Base-by-base conservation (phyloP, 805 yeast species). In the Candida coleopterorum region DNA sequence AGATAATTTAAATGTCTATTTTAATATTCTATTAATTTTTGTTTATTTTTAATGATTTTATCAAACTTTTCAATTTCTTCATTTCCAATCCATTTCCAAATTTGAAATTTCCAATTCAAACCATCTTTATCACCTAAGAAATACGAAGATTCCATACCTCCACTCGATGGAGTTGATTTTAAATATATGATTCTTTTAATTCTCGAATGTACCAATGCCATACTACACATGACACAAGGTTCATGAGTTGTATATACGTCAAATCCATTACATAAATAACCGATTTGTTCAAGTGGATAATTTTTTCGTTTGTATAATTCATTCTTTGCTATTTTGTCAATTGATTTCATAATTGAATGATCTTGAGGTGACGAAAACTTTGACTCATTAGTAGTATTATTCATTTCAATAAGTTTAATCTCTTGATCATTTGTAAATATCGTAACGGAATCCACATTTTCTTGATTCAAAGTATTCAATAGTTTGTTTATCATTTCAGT, bases 151-250 rank as follows among this genome's bases (percentile, higher is more conserved):
- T 83, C 89, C 40, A 90, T 72, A 1, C 61, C 70, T 1, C 73
- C 73, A 10, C 52, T 42, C 3, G 29, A 21, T 6, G 74, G 70
- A 2, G 73, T 62, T 10, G 47, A 42, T 26, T 63, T 60, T 12
- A 84, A 46, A 57, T 79, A 90, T 1, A 85, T 62, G 23, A 90
- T 61, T 35, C 87, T 67, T 11, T 77, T 72, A 0, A 93, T 73
- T 33, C 98, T 68, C 1, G 97, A 90, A 55, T 93, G 98, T 9
- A 89, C 80, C 27, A 93, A 65, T 0, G 97, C 97, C 98, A 93
- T 93, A 6, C 85, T 64, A 52, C 98, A 93, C 97, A 90, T 93
- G 0, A 86, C 75, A 51, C 98, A 93, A 0, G 98, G 98, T 56
- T 93, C 98, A 54, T 88, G 95, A 0, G 96, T 83, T 1, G 94